Conservation (phyloP, 306 rosid genomes). For the Cucurbita maxima region DNA sequence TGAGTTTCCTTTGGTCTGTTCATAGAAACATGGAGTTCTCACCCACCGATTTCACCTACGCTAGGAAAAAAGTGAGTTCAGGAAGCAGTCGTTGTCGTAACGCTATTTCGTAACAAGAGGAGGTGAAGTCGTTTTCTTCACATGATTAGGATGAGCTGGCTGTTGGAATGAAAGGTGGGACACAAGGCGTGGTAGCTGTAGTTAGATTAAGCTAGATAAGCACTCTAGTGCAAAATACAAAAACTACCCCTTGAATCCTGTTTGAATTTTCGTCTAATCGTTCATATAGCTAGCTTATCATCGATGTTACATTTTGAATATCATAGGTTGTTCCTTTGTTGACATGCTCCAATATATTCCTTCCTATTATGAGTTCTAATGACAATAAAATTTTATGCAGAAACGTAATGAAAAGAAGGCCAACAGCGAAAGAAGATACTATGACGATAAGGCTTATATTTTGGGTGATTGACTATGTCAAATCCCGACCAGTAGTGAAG, state of each 20-base stretch:
- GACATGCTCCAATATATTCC: neutral
- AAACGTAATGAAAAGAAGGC: conserved; percentile 79
- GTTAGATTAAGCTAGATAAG: neutral
- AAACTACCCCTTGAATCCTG: neutral
- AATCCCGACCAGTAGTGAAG: neutral
- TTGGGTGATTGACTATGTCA: conserved; percentile 45
- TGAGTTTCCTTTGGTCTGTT: neutral
- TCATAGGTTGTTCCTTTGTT: neutral
- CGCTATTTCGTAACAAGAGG: neutral
- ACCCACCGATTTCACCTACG: neutral
- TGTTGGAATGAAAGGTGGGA: neutral
- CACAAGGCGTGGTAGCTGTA: neutral
- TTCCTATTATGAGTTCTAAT: neutral
- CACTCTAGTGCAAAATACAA: neutral
- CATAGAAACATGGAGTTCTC: neutral
- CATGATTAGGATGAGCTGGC: neutral
- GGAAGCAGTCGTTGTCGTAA: neutral
- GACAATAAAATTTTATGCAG: conserved; percentile 21
- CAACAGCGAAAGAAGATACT: conserved; percentile 73
- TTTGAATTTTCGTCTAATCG: neutral
- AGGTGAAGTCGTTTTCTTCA: neutral
- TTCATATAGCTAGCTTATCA: neutral
- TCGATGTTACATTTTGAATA: neutral
- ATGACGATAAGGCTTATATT: conserved; percentile 47
- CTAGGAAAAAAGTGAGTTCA: neutral